Conservation (phyloP, 192 early-diverging fungal genomes). For the Coemansia sp. region DNA sequence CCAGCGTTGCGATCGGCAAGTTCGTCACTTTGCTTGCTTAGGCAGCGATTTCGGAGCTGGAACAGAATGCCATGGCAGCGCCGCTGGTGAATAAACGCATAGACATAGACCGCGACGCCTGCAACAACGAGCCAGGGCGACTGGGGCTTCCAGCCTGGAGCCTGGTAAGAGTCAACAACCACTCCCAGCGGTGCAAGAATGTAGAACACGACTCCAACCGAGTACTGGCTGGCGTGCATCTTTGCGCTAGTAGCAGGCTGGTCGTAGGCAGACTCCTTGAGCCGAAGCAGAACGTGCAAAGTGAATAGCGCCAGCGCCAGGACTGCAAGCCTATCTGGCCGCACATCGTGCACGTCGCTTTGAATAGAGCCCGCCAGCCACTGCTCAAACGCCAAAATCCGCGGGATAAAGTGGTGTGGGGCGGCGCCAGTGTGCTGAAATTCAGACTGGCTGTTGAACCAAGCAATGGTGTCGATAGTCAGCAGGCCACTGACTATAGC, state of each 20-base stretch:
- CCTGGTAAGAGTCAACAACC: conserved; percentile 17
- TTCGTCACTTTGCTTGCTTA: not conserved
- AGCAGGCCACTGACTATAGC: conserved; percentile 6
- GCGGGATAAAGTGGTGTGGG: not conserved
- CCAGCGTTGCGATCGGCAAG: not conserved
- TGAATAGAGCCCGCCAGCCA: not conserved
- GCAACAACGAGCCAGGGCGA: conserved; percentile 1
- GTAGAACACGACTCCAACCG: conserved; percentile 64
- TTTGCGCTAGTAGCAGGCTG: conserved; percentile 27
- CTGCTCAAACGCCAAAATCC: not conserved
- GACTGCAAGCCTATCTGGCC: not conserved
- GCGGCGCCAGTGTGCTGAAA: not conserved
- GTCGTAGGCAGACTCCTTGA: conserved; percentile 28
- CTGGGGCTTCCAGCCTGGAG: not conserved
- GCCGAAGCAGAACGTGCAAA: conserved; percentile 23
- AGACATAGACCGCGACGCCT: conserved; percentile 48
- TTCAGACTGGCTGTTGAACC: not conserved
- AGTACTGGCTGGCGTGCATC: conserved; percentile 63
- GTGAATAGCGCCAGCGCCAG: conserved; percentile 23
- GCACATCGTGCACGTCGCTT: not conserved
- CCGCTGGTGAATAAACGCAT: conserved; percentile 63
- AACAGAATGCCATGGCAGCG: conserved; percentile 64
- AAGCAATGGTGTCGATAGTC: conserved; percentile 13
- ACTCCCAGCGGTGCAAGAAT: conserved; percentile 33
- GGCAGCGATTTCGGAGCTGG: conserved; percentile 41